Conservation (phyloP, 306 rosid genomes). For the Cicer judaicum region DNA sequence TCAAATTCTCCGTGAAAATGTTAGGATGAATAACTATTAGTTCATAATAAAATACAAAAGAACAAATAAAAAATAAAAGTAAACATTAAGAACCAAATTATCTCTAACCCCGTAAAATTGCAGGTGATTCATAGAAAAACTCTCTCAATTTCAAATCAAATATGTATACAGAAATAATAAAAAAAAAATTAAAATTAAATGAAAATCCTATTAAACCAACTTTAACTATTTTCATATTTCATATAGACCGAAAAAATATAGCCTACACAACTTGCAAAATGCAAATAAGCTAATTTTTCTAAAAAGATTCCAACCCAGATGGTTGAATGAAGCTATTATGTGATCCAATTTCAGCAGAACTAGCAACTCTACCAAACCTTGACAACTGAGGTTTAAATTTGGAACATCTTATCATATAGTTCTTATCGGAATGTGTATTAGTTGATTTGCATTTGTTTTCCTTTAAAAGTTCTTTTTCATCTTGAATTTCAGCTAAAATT, state of each 20-base stretch:
- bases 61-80: not conserved
- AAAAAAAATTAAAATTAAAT: conserved; percentile 12
- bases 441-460: conserved; percentile 42
- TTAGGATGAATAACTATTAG: no score
- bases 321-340: conserved; percentile 10
- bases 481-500: not conserved
- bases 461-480: not conserved
- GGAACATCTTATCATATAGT: conserved; percentile 5
- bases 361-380: conserved; percentile 32
- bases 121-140: conserved; percentile 7
- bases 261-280: not conserved
- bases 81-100: not conserved
- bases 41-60: no score
- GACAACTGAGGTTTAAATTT: conserved; percentile 43
- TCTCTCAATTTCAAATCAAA: conserved; percentile 4
- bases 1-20: no score
- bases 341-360: conserved; percentile 35
- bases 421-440: not conserved
- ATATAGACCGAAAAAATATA: not conserved
- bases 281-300: conserved; percentile 17
- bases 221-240: conserved; percentile 3
- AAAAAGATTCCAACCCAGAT: conserved; percentile 21
- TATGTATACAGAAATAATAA: not conserved
- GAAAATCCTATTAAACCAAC: conserved; percentile 2
- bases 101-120: conserved; percentile 1